These are phyloP conservation scores for Phylloporus rhodoxanthus DNA, from an alignment of 768 basidiomycete species.

Conservation along the genomic window DNA sequence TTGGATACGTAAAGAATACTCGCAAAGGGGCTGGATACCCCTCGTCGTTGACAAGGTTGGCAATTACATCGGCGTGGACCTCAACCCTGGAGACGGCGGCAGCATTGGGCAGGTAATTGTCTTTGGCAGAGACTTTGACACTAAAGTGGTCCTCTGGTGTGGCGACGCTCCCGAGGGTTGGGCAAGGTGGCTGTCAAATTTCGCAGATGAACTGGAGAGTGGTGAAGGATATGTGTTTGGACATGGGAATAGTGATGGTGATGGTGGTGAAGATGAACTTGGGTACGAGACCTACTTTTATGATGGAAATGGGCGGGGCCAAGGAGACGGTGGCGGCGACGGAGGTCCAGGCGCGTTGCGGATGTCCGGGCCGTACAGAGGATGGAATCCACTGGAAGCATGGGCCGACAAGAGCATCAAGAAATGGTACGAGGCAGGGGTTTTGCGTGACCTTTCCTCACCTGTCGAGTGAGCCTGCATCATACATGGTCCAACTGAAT, in stretches of 20 bases:
- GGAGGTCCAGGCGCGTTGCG: constrained; percentile 65
- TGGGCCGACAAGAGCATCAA: constrained; percentile 87
- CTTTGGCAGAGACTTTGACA: constrained; percentile 98
- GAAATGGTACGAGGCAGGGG: constrained; percentile 78
- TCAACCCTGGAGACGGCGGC: constrained; percentile 78
- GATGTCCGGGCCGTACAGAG: constrained; percentile 79
- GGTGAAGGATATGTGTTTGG: constrained; percentile 88
- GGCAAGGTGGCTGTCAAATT: constrained; percentile 89
- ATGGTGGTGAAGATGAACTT: constrained; percentile 75
- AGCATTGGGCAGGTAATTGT: constrained; percentile 89
- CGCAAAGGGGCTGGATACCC: constrained; percentile 94
- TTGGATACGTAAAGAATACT: constrained; percentile 88
- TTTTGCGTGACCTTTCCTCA: constrained; percentile 47
- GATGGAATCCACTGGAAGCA: constrained; percentile 90
- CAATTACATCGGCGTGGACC: constrained; percentile 94
- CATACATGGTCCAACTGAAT: no score
- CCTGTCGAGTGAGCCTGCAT: no score
- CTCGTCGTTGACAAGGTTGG: constrained; percentile 90
- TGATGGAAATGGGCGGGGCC: constrained; percentile 69
- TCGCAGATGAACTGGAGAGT: constrained; percentile 87
- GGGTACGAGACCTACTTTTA: constrained; percentile 88
- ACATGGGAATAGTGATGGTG: constrained; percentile 46
- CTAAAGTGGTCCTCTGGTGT: constrained; percentile 90
- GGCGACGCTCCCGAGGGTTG: constrained; percentile 90
- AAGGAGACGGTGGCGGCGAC: constrained; percentile 75